These are phyloP conservation scores for Alternaria tenuissima DNA, from an alignment of 2,329 filamentous ascomycete genomes.

Conservation along the genomic window DNA sequence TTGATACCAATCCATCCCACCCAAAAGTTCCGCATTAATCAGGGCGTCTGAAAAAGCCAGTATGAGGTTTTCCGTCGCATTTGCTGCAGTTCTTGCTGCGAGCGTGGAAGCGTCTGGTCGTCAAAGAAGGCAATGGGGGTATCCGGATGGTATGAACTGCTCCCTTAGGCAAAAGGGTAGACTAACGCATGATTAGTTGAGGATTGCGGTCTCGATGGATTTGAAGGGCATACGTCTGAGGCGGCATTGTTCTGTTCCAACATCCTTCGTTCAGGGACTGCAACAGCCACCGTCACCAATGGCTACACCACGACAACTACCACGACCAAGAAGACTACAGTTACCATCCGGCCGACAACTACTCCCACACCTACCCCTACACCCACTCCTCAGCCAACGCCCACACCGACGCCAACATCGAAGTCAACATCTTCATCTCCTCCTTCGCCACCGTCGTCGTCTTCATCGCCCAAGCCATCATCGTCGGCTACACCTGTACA, in stretches of 20 bases:
- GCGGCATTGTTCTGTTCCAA: constrained; percentile 42
- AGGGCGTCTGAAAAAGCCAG: constrained; percentile 12
- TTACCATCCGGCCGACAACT: constrained; percentile 32
- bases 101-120: constrained; percentile 31
- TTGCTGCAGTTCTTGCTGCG: constrained; percentile 34
- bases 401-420: constrained; percentile 24
- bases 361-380: constrained; percentile 14
- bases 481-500: constrained; percentile 17
- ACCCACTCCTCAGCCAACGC: constrained; percentile 19
- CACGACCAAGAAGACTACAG: constrained; percentile 29
- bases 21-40: not conserved
- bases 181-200: constrained; percentile 25
- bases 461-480: constrained; percentile 15
- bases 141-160: constrained; percentile 33
- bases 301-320: constrained; percentile 33
- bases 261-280: constrained; percentile 37
- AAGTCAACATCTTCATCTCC: constrained; percentile 20
- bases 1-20: constrained; percentile 9
- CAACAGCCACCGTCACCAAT: constrained; percentile 33
- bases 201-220: constrained; percentile 41
- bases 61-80: constrained; percentile 36
- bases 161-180: not conserved
- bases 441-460: constrained; percentile 6
- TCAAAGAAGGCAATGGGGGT: constrained; percentile 31
- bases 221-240: constrained; percentile 41